phyloP scores from a whole-genome alignment of 768 basidiomycete genomes.

The Termitomyces heimii region DNA sequence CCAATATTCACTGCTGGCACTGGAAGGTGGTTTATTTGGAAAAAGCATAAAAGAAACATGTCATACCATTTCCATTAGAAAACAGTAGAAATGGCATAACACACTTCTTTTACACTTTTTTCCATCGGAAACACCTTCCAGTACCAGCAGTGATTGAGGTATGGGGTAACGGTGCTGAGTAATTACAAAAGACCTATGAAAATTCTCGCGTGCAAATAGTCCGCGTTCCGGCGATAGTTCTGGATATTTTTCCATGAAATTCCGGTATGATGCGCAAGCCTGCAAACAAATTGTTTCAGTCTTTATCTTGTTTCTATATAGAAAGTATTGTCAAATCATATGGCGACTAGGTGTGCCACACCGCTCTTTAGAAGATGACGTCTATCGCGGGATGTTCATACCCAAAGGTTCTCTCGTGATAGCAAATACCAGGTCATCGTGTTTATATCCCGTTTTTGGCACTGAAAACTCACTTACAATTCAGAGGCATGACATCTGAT shows the following conservation, averaged over 20 bases:
- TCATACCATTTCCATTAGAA: too few species aligned
- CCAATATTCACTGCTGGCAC: too few species aligned
- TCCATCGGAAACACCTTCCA: too few species aligned
- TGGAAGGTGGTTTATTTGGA: too few species aligned
- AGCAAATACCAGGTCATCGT: background rate
- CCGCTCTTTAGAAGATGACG: background rate
- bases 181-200: background rate
- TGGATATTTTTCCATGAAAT: constrained; percentile 81
- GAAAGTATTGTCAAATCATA: background rate
- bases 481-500: constrained; percentile 34
- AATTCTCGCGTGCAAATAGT: constrained; percentile 27
- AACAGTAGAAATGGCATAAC: too few species aligned
- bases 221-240: constrained; percentile 65
- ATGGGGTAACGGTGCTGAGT: background rate
- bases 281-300: constrained; percentile 21
- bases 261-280: constrained; percentile 76
- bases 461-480: constrained; percentile 9
- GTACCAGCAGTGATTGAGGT: too few species aligned
- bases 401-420: background rate
- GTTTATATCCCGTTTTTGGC: background rate
- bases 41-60: too few species aligned
- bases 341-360: background rate
- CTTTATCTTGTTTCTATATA: background rate
- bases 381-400: background rate
- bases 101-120: too few species aligned